Base-by-base conservation (phyloP, 495 filamentous ascomycete genomes). In the Penicillium herquei region DNA sequence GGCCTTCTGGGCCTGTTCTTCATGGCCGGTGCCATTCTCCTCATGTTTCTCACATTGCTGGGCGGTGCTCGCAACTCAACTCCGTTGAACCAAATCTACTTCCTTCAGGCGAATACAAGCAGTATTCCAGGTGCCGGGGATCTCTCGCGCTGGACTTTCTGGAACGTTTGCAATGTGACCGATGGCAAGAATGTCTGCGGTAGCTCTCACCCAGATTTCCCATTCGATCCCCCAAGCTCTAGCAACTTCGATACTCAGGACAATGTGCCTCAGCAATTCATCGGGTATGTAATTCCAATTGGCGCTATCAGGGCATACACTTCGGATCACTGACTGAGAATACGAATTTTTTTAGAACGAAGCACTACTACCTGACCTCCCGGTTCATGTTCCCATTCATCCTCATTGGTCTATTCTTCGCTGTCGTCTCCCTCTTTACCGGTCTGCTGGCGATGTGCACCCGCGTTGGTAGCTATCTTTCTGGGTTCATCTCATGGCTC, bases 101-200 rank as follows among this genome's bases (percentile, higher is more conserved):
- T 96, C 79, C 83, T 96, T 32, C 80, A 87, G 65, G 87, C 86
- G 60, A 78, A 84, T 66, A 93, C 90, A 12, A 70, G 75, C 43
- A 82, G 76, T 62, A 91, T 95, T 63, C 74, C 85, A 10, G 82
- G 82, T 17, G 84, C 91, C 2, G 80, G 83, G 17, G 33, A 80
- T 34, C 57, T 81, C 7, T 85, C 90, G 7, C 84, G 92, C 71
- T 96, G 92, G 92, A 94, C 91, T 3, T 93, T 87, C 74, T 93
- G 92, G 82, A 84, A 86, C 61, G 69, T 93, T n/a, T 88, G 85
- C 69, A 66, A 72, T 26, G 81, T 80, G 30, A 66, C 58, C 6
- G 37, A 47, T 39, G 71, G 85, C 16, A 72, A 66, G 51, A 89
- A 81, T 59, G 58, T 78, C 42, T 90, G 87, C 67, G 77, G 80